phyloP scores from a whole-genome alignment of 225 moss, liverwort and hornwort genomes.

The Polytrichum formosum region DNA sequence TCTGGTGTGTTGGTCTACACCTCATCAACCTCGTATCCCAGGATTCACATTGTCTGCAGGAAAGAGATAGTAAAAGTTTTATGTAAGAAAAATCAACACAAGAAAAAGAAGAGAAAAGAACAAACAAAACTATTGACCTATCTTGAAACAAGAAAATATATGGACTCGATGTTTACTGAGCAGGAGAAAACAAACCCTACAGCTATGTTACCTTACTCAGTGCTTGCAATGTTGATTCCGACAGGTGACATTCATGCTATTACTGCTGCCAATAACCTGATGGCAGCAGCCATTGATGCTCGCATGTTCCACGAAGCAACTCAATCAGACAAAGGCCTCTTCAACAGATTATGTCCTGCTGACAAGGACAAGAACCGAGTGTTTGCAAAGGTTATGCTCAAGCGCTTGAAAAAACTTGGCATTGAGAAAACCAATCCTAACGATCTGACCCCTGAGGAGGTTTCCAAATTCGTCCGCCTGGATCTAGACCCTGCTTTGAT shows the following conservation, averaged over 20 bases:
- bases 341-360: conserved; percentile 86
- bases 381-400: conserved; percentile 76
- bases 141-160: too few relatives aligned
- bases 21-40: too few relatives aligned
- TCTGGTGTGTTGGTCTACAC: too few relatives aligned
- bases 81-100: too few relatives aligned
- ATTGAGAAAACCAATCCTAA: conserved; percentile 74
- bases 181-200: too few relatives aligned
- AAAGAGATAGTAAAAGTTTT: too few relatives aligned
- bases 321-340: conserved; percentile 79
- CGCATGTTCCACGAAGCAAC: conserved; percentile 93
- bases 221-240: conserved; percentile 15
- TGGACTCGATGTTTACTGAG: too few relatives aligned
- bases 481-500: conserved; percentile 79
- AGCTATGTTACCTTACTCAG: too few relatives aligned
- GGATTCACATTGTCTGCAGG: too few relatives aligned
- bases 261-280: conserved; percentile 91
- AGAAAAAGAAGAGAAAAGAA: too few relatives aligned
- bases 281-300: conserved; percentile 92
- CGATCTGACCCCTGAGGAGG: conserved; percentile 66
- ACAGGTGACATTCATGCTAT: conserved; percentile 98
- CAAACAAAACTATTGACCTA: too few relatives aligned
- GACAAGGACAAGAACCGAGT: conserved; percentile 76
- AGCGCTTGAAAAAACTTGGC: conserved; percentile 85
- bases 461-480: conserved; percentile 69